A percentile compares a stretch with the other conserved stretches of the same genome.
Conservation (phyloP, 352 stramenopile species). For the Phytophthora foliorum region DNA sequence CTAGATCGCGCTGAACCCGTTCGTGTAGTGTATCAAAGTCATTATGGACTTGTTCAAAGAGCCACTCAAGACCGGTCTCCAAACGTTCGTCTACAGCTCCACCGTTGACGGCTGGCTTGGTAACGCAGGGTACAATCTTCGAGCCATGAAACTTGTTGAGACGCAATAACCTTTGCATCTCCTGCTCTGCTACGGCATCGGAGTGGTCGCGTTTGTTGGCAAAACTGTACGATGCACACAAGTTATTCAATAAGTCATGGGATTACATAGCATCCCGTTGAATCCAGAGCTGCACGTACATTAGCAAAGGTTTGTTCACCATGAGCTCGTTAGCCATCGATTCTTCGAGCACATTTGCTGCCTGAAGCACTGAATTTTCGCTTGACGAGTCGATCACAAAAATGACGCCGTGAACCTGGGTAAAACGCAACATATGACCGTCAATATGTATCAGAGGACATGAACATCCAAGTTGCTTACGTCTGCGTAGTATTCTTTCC, state of each 20-base stretch:
- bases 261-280: background rate
- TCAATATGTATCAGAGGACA: background rate
- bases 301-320: constrained; percentile 69
- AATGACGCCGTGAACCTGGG: constrained; percentile 73
- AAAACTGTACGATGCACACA: constrained; percentile 50
- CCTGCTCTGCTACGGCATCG: constrained; percentile 44
- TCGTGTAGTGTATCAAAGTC: constrained; percentile 57
- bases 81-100: constrained; percentile 70
- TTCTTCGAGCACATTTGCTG: constrained; percentile 56
- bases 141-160: constrained; percentile 50
- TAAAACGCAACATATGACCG: background rate
- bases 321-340: constrained; percentile 69
- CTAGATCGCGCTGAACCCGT: constrained; percentile 61
- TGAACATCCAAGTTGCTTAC: constrained; percentile 41
- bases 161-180: constrained; percentile 47
- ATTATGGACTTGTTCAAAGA: constrained; percentile 72
- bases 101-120: constrained; percentile 65
- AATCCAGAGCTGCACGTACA: constrained; percentile 47
- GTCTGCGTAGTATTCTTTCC: constrained; percentile 87
- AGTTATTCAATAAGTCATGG: background rate
- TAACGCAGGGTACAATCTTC: constrained; percentile 63
- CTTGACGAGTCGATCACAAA: constrained; percentile 80
- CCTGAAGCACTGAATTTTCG: constrained; percentile 55
- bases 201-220: constrained; percentile 81
- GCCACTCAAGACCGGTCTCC: constrained; percentile 73